Conservation (phyloP, 345 rosid species). For the Pistacia vera region DNA sequence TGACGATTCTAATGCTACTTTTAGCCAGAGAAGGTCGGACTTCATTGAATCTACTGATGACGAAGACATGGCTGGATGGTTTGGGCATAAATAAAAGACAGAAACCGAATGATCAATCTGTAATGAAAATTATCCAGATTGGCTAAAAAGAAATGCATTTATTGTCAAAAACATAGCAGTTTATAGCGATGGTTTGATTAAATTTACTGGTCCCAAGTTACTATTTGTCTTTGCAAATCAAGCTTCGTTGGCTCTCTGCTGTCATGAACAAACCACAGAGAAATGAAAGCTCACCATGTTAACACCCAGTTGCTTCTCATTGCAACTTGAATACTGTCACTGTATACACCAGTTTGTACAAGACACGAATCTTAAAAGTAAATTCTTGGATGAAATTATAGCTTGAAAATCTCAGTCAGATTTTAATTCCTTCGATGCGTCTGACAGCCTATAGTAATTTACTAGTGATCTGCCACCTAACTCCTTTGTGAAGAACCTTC, state of each 20-base stretch:
- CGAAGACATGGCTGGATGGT: conserved; percentile 79
- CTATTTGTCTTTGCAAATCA: no score
- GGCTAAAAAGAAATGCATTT: background rate
- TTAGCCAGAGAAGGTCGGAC: conserved; percentile 31
- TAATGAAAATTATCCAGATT: background rate
- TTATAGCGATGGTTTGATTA: background rate
- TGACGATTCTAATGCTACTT: conserved; percentile 20
- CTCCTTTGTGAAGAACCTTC: conserved; percentile 43
- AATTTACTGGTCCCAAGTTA: no score
- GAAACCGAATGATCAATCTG: background rate
- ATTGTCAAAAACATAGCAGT: background rate
- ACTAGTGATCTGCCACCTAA: conserved; percentile 44
- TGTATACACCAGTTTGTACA: no score
- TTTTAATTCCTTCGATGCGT: background rate
- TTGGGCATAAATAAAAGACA: conserved; percentile 28
- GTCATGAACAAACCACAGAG: no score
- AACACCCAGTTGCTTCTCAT: no score
- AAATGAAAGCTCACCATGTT: no score
- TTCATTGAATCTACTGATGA: conserved; percentile 42
- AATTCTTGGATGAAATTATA: no score
- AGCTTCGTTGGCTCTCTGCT: no score
- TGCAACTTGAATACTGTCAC: no score
- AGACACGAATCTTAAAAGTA: no score
- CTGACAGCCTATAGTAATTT: conserved; percentile 36
- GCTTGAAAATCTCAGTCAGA: no score